These are phyloP conservation scores for Hylodesmum podocarpum DNA, from an alignment of 306 rosid species.

Conservation along the genomic window DNA sequence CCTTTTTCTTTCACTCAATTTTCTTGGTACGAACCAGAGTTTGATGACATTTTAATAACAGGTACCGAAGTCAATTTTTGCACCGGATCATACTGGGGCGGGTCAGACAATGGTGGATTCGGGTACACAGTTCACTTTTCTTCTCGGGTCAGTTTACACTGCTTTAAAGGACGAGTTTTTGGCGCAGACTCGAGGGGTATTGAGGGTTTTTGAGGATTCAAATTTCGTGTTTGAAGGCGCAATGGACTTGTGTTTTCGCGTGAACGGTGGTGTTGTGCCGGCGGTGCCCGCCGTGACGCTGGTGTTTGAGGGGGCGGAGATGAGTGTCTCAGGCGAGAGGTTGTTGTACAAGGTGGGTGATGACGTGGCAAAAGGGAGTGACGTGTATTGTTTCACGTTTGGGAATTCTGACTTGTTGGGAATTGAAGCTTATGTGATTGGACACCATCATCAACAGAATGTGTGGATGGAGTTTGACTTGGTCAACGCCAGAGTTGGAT, in stretches of 20 bases:
- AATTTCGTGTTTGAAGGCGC: conserved; percentile 82
- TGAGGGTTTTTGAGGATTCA: conserved; percentile 40
- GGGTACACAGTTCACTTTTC: conserved; percentile 83
- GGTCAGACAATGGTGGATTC: conserved; percentile 94
- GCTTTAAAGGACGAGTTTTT: conserved; percentile 59
- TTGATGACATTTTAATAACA: no score
- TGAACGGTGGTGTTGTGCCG: conserved; percentile 25
- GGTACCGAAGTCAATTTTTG: conserved; percentile 46
- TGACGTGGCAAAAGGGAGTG: conserved; percentile 51
- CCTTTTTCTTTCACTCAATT: no score
- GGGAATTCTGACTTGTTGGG: conserved; percentile 82
- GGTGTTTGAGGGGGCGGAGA: conserved; percentile 73
- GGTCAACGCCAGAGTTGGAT: conserved; percentile 71
- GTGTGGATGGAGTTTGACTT: conserved; percentile 93
- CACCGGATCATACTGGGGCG: conserved; percentile 85
- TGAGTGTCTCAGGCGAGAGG: conserved; percentile 61
- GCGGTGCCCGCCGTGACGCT: conserved; percentile 59
- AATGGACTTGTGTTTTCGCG: conserved; percentile 66
- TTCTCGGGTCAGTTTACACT: conserved; percentile 76
- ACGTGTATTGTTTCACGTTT: conserved; percentile 79
- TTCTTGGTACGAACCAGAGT: no score
- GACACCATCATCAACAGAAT: conserved; percentile 84
- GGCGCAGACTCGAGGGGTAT: conserved; percentile 49
- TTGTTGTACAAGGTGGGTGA: conserved; percentile 55
- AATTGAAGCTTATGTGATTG: conserved; percentile 70